Evolutionary conservation across 2,329 filamentous ascomycete genomes (phyloP).

Genomic region (Balansia obtecta): DNA sequence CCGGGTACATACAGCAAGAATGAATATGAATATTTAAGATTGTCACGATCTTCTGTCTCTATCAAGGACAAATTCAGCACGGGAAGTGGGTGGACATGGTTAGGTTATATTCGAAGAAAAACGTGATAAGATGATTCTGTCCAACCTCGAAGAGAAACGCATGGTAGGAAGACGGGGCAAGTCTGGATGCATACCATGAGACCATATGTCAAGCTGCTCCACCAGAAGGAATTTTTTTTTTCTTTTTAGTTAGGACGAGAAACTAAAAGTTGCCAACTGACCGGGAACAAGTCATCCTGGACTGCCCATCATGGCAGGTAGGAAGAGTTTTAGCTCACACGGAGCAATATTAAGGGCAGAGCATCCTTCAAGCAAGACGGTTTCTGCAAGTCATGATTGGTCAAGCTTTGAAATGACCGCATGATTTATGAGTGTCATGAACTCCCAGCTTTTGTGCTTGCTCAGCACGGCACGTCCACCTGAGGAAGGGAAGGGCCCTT

Average conservation of each 20-base stretch:
- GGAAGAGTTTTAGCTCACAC: background rate
- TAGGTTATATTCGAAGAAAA: background rate
- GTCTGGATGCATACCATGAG: background rate
- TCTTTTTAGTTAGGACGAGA: background rate
- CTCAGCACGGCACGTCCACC: background rate
- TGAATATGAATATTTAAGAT: background rate
- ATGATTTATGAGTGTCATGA: constrained; percentile 5
- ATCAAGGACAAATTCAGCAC: background rate
- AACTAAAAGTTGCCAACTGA: constrained; percentile 1
- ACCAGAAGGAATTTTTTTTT: background rate
- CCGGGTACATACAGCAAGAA: background rate
- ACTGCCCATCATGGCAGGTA: constrained; percentile 1
- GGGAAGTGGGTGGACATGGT: background rate
- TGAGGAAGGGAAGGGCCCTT: background rate
- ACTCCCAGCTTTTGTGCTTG: constrained; percentile 3
- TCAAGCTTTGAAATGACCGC: background rate
- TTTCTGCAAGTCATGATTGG: background rate
- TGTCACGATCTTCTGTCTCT: background rate
- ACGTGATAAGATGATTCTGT: background rate
- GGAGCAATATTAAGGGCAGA: background rate
- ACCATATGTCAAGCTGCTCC: background rate
- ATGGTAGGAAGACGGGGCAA: background rate
- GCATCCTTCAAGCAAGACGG: background rate
- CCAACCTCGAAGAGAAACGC: background rate
- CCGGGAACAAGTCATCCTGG: background rate